phyloP scores from a whole-genome alignment of 1,139 yeast species.

The Pichia sp. region DNA sequence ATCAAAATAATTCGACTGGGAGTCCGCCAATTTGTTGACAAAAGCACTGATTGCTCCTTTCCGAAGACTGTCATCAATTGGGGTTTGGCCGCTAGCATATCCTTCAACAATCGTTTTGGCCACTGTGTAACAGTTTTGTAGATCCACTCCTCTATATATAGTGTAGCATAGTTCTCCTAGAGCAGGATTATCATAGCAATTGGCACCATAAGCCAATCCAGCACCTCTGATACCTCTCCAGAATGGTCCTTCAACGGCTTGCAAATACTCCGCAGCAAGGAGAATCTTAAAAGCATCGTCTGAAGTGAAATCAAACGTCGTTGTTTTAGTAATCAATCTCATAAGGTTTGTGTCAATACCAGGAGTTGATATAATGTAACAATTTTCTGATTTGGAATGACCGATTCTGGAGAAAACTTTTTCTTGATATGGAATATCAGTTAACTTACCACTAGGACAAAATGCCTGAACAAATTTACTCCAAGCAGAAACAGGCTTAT shows the following conservation, averaged over 20 bases:
- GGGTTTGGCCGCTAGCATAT: conserved; percentile 48
- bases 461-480: conserved; percentile 34
- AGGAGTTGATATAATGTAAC: conserved; percentile 68
- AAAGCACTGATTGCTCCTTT: conserved; percentile 74
- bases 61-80: conserved; percentile 55
- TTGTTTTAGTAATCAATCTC: conserved; percentile 56
- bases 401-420: conserved; percentile 59
- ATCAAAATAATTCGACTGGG: conserved; percentile 54
- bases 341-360: conserved; percentile 86
- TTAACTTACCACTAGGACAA: conserved; percentile 12
- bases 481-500: conserved; percentile 66
- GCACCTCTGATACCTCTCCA: conserved; percentile 97
- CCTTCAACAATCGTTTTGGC: conserved; percentile 66
- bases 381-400: conserved; percentile 45
- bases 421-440: conserved; percentile 49
- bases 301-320: conserved; percentile 53
- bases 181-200: conserved; percentile 55
- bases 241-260: conserved; percentile 92
- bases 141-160: conserved; percentile 82
- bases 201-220: conserved; percentile 91
- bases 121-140: conserved; percentile 62
- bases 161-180: conserved; percentile 62
- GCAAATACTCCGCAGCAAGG: conserved; percentile 71
- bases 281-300: conserved; percentile 69
- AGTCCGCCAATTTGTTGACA: conserved; percentile 65